phyloP scores from a whole-genome alignment of 306 rosid genomes.

The Amphicarpaea edgeworthii region DNA sequence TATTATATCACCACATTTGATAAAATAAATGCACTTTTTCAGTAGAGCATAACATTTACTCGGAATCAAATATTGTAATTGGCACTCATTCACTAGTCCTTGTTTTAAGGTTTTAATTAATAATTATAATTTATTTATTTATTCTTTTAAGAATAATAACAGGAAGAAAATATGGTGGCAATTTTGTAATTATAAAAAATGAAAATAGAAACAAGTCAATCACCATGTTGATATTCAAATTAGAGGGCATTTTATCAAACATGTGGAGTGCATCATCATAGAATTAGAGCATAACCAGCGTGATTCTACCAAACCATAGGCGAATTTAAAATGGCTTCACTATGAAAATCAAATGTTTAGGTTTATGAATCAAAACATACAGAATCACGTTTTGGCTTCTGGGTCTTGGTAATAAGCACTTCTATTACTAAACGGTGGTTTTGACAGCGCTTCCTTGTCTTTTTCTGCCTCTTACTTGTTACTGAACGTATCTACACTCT shows the following conservation, averaged over 20 bases:
- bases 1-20: neutral
- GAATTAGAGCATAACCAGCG: neutral
- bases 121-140: neutral
- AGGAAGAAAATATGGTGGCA: neutral
- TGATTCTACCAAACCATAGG: neutral
- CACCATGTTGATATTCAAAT: neutral
- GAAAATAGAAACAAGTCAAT: neutral
- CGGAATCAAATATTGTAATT: neutral
- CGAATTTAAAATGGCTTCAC: neutral
- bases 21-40: neutral
- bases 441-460: neutral
- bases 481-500: too few species aligned
- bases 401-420: neutral
- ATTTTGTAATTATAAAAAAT: neutral
- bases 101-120: neutral
- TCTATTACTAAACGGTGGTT: neutral
- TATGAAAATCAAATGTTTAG: neutral
- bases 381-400: slow-evolving; percentile 2
- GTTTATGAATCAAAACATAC: neutral
- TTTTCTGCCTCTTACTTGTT: too few species aligned
- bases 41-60: neutral
- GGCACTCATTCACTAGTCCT: neutral
- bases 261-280: slow-evolving; percentile 26
- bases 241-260: slow-evolving; percentile 55
- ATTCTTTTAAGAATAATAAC: neutral